Conservation (phyloP, 306 rosid species). For the Fragaria vesca region DNA sequence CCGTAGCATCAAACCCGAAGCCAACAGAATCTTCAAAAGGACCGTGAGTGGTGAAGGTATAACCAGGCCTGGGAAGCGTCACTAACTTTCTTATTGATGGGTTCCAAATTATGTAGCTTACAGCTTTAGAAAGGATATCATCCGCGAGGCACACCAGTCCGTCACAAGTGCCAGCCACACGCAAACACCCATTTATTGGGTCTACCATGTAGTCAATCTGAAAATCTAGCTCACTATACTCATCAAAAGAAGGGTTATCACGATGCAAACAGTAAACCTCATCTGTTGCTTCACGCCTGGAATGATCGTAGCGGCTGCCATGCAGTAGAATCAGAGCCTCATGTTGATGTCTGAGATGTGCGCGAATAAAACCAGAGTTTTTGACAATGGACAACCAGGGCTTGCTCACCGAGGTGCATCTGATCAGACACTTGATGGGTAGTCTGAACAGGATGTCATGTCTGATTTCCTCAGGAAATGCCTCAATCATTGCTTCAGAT, state of each 20-base stretch:
- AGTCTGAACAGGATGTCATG: neutral
- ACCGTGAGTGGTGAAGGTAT: neutral
- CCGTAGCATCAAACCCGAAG: neutral
- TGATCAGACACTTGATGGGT: neutral
- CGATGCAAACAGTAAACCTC: neutral
- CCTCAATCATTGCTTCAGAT: neutral
- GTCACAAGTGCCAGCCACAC: neutral
- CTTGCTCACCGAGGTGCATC: neutral
- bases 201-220: neutral
- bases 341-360: neutral
- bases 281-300: neutral
- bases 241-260: conserved; percentile 1
- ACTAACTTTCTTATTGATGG: neutral
- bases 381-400: neutral
- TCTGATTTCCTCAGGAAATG: neutral
- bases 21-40: neutral
- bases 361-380: neutral
- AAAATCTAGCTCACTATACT: neutral
- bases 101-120: neutral
- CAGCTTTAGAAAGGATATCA: neutral
- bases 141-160: neutral
- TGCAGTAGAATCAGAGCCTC: neutral
- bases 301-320: neutral
- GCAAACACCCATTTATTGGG: neutral
- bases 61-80: neutral